Conservation (phyloP, 495 filamentous ascomycete genomes). For the Beverwykella pulmonaria region DNA sequence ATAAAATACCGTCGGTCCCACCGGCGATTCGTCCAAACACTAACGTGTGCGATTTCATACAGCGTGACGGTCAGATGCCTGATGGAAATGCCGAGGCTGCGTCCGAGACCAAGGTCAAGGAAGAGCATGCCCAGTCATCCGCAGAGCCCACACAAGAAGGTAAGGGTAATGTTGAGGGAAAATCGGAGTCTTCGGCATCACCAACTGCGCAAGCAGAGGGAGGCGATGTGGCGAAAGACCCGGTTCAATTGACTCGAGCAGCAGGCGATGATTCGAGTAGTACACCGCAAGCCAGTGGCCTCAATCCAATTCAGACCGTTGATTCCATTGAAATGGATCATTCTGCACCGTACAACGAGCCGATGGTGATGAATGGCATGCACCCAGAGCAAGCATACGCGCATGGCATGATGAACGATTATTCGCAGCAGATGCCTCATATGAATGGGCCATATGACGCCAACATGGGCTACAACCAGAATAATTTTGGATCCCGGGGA, state of each 20-base stretch:
- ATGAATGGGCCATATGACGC: constrained; percentile 18
- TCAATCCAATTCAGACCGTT: constrained; percentile 33
- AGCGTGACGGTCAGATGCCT: constrained; percentile 20
- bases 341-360: constrained; percentile 15
- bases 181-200: not conserved
- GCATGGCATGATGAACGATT: constrained; percentile 26
- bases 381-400: constrained; percentile 5
- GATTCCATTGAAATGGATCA: constrained; percentile 39
- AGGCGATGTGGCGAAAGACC: not conserved
- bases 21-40: not conserved
- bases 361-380: constrained; percentile 16
- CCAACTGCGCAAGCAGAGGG: not conserved
- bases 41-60: constrained; percentile 3
- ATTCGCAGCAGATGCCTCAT: not conserved
- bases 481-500: constrained; percentile 22
- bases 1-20: constrained; percentile 1
- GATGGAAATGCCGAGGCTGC: constrained; percentile 8
- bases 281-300: not conserved
- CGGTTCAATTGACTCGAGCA: constrained; percentile 1
- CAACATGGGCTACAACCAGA: constrained; percentile 18
- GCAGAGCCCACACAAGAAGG: constrained; percentile 8
- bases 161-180: constrained; percentile 17
- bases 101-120: not conserved
- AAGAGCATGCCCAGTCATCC: not conserved
- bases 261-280: constrained; percentile 8